Evolutionary conservation across 129 eudicot species (phyloP).

Genomic region (Artemisia argyi): DNA sequence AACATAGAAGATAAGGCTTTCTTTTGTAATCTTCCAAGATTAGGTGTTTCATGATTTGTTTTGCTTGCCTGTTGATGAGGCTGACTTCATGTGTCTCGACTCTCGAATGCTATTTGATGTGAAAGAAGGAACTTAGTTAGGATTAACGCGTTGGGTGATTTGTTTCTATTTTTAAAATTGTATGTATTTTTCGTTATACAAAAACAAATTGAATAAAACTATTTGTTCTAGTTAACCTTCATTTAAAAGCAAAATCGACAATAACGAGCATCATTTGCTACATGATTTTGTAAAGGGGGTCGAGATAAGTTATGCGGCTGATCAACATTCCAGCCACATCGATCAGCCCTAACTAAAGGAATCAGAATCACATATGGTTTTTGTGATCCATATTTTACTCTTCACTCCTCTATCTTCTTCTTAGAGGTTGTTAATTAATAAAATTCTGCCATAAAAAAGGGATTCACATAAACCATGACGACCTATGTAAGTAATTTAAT

Average conservation of each 20-base stretch:
- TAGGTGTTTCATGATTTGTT: neutral
- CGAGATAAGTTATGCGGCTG: too few relatives aligned
- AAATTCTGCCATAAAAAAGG: too few relatives aligned
- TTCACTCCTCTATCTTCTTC: too few relatives aligned
- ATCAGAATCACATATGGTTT: too few relatives aligned
- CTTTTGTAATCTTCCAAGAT: conserved; percentile 14
- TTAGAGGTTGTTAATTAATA: too few relatives aligned
- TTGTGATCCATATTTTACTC: too few relatives aligned
- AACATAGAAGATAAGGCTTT: conserved; percentile 1
- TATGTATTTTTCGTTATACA: neutral
- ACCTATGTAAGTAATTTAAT: too few relatives aligned
- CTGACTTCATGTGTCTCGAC: conserved; percentile 4
- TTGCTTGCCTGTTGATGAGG: neutral
- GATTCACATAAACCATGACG: too few relatives aligned
- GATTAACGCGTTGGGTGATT: neutral
- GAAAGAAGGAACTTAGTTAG: neutral
- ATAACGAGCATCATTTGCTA: neutral
- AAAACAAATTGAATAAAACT: neutral
- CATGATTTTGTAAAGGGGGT: neutral
- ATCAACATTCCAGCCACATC: too few relatives aligned
- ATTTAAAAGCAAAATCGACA: neutral
- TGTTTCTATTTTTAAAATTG: neutral
- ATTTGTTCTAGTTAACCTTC: neutral
- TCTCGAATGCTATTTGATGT: neutral
- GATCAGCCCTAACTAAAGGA: too few relatives aligned